These are phyloP conservation scores for Hypoxylon trugodes DNA, from an alignment of 495 filamentous ascomycete genomes.

Conservation along the genomic window DNA sequence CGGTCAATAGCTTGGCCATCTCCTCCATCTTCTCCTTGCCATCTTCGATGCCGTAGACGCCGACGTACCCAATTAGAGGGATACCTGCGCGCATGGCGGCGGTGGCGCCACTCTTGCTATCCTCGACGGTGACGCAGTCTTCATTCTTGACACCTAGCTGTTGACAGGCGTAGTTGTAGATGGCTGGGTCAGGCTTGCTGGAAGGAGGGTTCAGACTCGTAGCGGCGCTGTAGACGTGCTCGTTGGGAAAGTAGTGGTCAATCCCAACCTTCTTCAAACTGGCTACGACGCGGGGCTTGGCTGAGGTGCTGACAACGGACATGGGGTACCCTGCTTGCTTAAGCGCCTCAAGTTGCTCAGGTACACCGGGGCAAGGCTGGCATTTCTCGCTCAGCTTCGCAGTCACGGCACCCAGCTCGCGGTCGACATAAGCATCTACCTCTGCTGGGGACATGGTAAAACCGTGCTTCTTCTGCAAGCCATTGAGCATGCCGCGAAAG, in stretches of 20 bases:
- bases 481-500: constrained; percentile 86
- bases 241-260: constrained; percentile 78
- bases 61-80: constrained; percentile 85
- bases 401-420: constrained; percentile 85
- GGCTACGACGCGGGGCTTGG: constrained; percentile 79
- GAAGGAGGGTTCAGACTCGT: constrained; percentile 79
- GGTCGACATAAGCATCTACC: constrained; percentile 76
- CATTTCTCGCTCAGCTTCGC: constrained; percentile 78
- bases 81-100: constrained; percentile 85
- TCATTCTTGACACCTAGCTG: constrained; percentile 74
- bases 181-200: constrained; percentile 91
- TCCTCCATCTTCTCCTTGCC: constrained; percentile 71
- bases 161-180: constrained; percentile 85
- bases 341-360: constrained; percentile 71
- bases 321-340: constrained; percentile 71
- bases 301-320: constrained; percentile 83
- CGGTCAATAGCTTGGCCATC: constrained; percentile 74
- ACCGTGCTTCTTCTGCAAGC: constrained; percentile 77
- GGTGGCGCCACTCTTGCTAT: constrained; percentile 85
- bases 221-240: constrained; percentile 85
- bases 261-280: constrained; percentile 82
- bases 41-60: constrained; percentile 69
- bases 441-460: constrained; percentile 74
- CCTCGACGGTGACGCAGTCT: constrained; percentile 87
- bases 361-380: constrained; percentile 75